A percentile compares a stretch with the other conserved stretches of the same genome.
Evolutionary conservation across 306 rosid species (phyloP).

Genomic region (Adenanthera pavonina): DNA sequence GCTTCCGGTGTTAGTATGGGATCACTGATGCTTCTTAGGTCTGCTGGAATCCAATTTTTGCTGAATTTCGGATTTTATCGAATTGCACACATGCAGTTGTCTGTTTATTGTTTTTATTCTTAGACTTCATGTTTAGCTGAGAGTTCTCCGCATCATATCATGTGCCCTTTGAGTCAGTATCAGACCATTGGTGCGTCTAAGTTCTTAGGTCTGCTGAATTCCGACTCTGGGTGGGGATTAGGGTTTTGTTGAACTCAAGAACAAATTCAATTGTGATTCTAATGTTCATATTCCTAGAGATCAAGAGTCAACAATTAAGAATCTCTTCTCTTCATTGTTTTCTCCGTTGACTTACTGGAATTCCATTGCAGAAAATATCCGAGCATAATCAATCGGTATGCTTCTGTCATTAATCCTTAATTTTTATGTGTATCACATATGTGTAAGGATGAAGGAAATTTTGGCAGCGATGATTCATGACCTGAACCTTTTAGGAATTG

Average conservation of each 20-base stretch:
- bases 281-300: background rate
- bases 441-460: background rate
- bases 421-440: background rate
- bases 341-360: background rate
- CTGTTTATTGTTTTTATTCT: background rate
- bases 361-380: background rate
- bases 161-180: background rate
- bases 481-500: background rate
- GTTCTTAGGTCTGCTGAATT: background rate
- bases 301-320: background rate
- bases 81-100: background rate
- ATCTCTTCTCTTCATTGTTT: background rate
- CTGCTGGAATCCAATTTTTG: background rate
- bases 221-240: background rate
- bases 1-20: background rate
- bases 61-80: background rate
- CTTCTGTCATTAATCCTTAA: background rate
- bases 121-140: background rate
- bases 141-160: background rate
- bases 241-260: background rate
- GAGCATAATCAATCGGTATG: background rate
- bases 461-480: background rate
- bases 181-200: background rate
- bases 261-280: background rate
- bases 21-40: background rate